phyloP scores from a whole-genome alignment of 108 stramenopile species.

The Pseudonitzschia pungens region DNA sequence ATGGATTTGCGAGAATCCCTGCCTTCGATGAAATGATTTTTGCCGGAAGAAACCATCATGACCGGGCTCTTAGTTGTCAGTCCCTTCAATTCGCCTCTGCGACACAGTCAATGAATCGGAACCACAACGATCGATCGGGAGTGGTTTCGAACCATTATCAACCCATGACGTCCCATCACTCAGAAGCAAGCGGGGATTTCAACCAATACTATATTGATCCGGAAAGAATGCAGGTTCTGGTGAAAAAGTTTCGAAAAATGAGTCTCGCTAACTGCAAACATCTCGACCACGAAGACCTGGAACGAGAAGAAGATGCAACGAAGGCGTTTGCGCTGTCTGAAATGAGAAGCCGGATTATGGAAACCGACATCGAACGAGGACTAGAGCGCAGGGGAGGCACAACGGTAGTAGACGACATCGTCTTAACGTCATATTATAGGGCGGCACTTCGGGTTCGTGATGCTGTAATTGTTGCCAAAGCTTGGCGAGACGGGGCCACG shows the following conservation, averaged over 20 bases:
- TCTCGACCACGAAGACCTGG: slow-evolving; percentile 45
- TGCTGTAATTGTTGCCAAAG: slow-evolving; percentile 86
- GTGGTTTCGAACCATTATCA: slow-evolving; percentile 22
- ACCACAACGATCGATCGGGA: slow-evolving; percentile 11
- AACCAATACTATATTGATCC: slow-evolving; percentile 62
- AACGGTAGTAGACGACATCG: slow-evolving; percentile 75
- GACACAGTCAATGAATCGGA: neutral
- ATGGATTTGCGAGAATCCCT: slow-evolving; percentile 47
- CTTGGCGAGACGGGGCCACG: slow-evolving; percentile 85
- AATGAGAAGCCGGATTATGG: slow-evolving; percentile 91
- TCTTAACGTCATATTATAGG: slow-evolving; percentile 69
- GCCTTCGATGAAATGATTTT: slow-evolving; percentile 41
- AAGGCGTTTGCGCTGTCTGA: slow-evolving; percentile 85
- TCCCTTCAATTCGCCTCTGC: slow-evolving; percentile 2
- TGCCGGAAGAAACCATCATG: slow-evolving; percentile 31
- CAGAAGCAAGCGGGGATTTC: slow-evolving; percentile 37
- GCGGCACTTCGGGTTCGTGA: slow-evolving; percentile 77
- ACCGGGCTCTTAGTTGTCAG: slow-evolving; percentile 18
- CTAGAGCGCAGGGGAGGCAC: slow-evolving; percentile 82
- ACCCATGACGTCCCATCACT: slow-evolving; percentile 16
- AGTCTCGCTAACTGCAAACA: slow-evolving; percentile 47
- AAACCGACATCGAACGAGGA: slow-evolving; percentile 86
- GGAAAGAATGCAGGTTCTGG: slow-evolving; percentile 56
- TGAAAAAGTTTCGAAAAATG: slow-evolving; percentile 71
- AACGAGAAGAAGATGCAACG: slow-evolving; percentile 69